Conservation (phyloP, 345 rosid genomes). For the Eucalyptus curtisii region DNA sequence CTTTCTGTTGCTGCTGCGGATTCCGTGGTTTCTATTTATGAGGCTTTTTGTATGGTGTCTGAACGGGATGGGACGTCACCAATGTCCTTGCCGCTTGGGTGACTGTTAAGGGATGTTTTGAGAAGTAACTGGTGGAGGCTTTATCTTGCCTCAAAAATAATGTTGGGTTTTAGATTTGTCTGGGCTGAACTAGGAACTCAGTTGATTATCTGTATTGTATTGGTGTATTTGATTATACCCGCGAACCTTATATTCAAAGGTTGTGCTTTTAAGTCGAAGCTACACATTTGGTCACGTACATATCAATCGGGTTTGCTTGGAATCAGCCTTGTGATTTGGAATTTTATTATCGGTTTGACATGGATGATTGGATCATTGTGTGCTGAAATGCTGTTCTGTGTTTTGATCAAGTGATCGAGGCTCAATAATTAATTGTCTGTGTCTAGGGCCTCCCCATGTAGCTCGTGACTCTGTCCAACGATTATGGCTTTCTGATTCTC, state of each 20-base stretch:
- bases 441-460: not conserved
- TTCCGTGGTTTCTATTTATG: not conserved
- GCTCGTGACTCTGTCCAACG: not conserved
- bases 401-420: not conserved
- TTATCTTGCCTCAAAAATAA: not conserved
- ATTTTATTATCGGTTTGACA: not conserved
- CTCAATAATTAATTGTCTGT: not conserved
- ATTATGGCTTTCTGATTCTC: not conserved
- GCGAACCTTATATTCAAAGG: not conserved
- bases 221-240: not conserved
- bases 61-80: not conserved
- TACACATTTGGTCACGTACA: not conserved
- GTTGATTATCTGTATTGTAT: not conserved
- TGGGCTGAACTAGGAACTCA: not conserved
- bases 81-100: not conserved
- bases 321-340: not conserved
- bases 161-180: not conserved
- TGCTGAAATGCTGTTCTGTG: not conserved
- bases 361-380: not conserved
- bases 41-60: not conserved
- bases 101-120: not conserved
- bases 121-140: not conserved
- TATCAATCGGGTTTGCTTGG: not conserved
- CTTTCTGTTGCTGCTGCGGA: not conserved
- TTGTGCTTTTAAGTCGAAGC: not conserved